phyloP scores from a whole-genome alignment of 306 rosid species.

The Sicyos baderoa region DNA sequence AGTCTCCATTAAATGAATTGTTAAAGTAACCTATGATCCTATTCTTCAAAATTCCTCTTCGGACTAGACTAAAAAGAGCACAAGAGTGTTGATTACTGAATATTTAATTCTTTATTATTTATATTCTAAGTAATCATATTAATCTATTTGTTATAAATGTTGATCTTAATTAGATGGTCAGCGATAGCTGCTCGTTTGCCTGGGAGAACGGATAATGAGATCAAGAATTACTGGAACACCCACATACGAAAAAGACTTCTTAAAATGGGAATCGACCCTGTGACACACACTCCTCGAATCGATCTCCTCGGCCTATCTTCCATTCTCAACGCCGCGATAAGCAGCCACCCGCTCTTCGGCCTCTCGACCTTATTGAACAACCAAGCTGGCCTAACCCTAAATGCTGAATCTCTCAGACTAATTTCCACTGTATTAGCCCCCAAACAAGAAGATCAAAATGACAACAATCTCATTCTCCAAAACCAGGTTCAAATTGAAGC shows the following conservation, averaged over 20 bases:
- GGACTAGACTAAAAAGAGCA: too few species aligned
- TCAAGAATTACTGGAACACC: constrained; percentile 93
- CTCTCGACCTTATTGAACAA: constrained; percentile 45
- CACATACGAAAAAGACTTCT: constrained; percentile 73
- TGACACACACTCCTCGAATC: constrained; percentile 80
- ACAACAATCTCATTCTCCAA: constrained; percentile 23
- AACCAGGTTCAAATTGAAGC: constrained; percentile 22
- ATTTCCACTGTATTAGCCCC: constrained; percentile 37
- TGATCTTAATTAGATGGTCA: constrained; percentile 52
- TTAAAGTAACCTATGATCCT: too few species aligned
- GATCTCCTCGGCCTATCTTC: constrained; percentile 72
- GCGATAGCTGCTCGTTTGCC: constrained; percentile 82
- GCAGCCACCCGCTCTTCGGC: constrained; percentile 43
- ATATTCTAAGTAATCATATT: too few species aligned
- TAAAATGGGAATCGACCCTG: constrained; percentile 74
- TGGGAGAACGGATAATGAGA: constrained; percentile 88
- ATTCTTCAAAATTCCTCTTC: too few species aligned
- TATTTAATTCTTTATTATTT: too few species aligned
- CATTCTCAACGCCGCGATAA: constrained; percentile 38
- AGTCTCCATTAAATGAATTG: too few species aligned
- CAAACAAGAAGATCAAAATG: constrained; percentile 33
- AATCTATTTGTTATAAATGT: too few species aligned
- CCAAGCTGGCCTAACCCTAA: constrained; percentile 38
- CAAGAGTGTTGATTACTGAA: too few species aligned
- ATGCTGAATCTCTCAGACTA: constrained; percentile 52